Percentiles rank a stretch among this genome's conserved stretches.
Evolutionary conservation across 805 yeast genomes (phyloP).

Genomic region (Saccharomycopsis schoenii): DNA sequence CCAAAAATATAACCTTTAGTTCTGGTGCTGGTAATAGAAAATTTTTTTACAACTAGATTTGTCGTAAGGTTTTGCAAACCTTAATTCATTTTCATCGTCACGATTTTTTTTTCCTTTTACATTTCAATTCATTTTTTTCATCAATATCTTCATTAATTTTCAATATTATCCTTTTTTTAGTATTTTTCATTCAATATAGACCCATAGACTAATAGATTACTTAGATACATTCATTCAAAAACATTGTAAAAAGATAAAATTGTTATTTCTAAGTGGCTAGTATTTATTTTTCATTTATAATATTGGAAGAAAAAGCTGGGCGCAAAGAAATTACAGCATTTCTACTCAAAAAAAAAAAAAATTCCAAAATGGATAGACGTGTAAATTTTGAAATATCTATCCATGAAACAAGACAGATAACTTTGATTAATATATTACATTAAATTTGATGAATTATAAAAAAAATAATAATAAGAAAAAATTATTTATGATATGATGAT

Average conservation of each 20-base stretch:
- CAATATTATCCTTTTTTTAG: background rate
- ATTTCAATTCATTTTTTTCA: background rate
- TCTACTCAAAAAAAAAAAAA: background rate
- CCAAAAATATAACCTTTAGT: background rate
- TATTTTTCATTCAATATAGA: background rate
- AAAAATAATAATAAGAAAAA: background rate
- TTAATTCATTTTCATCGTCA: background rate
- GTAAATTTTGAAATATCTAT: background rate
- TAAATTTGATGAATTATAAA: background rate
- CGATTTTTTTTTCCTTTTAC: background rate
- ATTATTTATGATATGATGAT: background rate
- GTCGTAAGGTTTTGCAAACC: background rate
- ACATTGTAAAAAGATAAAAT: background rate
- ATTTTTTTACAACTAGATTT: background rate
- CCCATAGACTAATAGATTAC: background rate
- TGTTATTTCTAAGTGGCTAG: too few relatives aligned
- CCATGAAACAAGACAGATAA: background rate
- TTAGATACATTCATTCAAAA: background rate
- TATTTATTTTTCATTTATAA: too few relatives aligned
- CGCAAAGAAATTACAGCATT: background rate
- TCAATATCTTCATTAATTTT: background rate
- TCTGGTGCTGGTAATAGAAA: background rate
- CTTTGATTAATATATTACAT: background rate
- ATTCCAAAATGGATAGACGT: background rate
- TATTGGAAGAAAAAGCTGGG: background rate